Base-by-base conservation (phyloP, 2,329 filamentous ascomycete genomes). In the Chrysoporthe austroafricana region DNA sequence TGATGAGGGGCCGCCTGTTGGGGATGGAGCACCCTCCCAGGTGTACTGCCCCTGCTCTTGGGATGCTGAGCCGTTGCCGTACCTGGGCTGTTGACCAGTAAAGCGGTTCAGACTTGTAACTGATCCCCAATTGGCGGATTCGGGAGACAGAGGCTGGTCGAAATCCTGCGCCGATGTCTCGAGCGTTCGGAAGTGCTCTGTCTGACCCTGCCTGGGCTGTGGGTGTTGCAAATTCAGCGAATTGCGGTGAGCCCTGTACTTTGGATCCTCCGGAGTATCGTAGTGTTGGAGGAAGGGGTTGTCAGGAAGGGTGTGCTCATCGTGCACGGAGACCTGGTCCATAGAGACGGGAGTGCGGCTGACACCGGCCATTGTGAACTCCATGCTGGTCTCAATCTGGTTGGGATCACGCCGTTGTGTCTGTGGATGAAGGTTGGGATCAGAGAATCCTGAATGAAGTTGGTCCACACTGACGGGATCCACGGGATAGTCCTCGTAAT, bases 181-280 rank as follows among this genome's bases (percentile, higher is more conserved):
- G 26, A 94, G 83, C 1, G 90, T 87, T 73, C 91, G 89, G 78
- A 93, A 92, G 36, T 90, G 88, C 75, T 91, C 88, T 0, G 90
- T 92, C 66, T 91, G 89, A 0, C 91, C 91, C 21, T 87, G 88
- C 39, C 91, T 84, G 9, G 92, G 92, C 76, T 94, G 91, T 6
- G 92, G 92, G 77, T 95, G 92, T 75, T 93, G 88, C 50, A 95
- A 81, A 73, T 93, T 93, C 66, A 94, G 77, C 36, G 91, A 94
- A 79, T 94, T 92, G 72, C 92, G 89, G 76, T 94, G 91, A 66
- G 91, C 91, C 77, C 91, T 90, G 78, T 94, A 94, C 77, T 94
- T 94, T 59, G 91, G 91, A 72, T 94, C 90, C 73, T 87, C 90
- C 42, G 82, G 81, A 4, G 84, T 84, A 13, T 42, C 42, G 42